A percentile compares a stretch with the other conserved stretches of the same genome.
These are phyloP conservation scores for Trametes versicolor DNA, from an alignment of 1,284 basidiomycete species.

Conservation along the genomic window DNA sequence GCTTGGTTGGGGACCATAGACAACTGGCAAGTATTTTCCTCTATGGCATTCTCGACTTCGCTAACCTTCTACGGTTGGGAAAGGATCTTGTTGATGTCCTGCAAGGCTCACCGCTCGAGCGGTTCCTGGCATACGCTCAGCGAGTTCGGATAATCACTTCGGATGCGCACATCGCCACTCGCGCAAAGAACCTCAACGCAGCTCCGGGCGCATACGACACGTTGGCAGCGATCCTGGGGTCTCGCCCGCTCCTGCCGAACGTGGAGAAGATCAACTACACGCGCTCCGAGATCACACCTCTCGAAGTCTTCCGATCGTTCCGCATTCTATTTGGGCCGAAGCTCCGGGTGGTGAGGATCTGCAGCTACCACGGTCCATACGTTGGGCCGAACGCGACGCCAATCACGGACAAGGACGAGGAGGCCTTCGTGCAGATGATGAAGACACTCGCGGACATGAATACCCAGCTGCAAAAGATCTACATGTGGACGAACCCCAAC, in stretches of 20 bases:
- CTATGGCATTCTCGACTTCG: too few relatives aligned
- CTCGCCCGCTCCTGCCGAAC: not conserved
- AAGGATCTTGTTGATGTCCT: too few relatives aligned
- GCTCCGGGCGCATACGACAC: not conserved
- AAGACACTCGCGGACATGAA: not conserved
- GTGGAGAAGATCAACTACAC: not conserved
- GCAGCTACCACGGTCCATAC: not conserved
- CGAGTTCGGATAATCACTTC: not conserved
- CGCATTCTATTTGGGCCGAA: not conserved
- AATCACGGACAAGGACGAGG: not conserved
- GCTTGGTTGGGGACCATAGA: too few relatives aligned
- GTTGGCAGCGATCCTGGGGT: not conserved
- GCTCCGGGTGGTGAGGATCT: not conserved
- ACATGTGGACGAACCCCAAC: not conserved
- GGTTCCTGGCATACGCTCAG: not conserved
- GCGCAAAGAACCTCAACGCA: not conserved
- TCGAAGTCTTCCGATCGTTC: not conserved
- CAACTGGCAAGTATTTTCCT: too few relatives aligned
- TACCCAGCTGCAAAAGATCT: not conserved
- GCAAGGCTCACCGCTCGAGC: not conserved
- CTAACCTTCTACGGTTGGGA: too few relatives aligned
- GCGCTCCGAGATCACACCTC: not conserved
- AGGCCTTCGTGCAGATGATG: not conserved
- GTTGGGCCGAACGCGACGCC: too few relatives aligned
- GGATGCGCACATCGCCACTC: not conserved